phyloP scores from a whole-genome alignment of 2,329 filamentous ascomycete genomes.

The Passalora sequoiae region DNA sequence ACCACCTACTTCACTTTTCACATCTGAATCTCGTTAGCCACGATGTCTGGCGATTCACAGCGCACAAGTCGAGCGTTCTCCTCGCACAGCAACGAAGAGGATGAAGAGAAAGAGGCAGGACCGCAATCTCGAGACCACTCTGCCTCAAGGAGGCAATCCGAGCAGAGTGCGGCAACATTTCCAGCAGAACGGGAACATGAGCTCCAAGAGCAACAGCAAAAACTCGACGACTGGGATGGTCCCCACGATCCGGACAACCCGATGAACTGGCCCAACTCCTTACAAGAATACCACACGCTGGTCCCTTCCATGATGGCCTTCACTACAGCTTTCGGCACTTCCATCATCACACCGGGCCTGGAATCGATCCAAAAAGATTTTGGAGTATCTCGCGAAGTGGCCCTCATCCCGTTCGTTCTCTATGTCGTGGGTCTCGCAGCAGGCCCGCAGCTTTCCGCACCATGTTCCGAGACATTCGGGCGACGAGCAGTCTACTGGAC shows the following conservation, averaged over 20 bases:
- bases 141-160: too few relatives aligned
- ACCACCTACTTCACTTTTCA: too few relatives aligned
- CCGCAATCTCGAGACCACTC: too few relatives aligned
- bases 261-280: conserved; percentile 47
- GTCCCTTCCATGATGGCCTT: conserved; percentile 32
- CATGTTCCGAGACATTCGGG: conserved; percentile 38
- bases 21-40: too few relatives aligned
- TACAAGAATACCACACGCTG: conserved; percentile 40
- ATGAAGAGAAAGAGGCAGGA: too few relatives aligned
- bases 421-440: conserved; percentile 58
- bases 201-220: too few relatives aligned
- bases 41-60: too few relatives aligned
- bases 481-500: conserved; percentile 50
- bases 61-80: too few relatives aligned
- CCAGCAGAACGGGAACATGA: too few relatives aligned
- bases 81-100: too few relatives aligned
- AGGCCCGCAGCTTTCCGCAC: conserved; percentile 45
- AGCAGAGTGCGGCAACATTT: too few relatives aligned
- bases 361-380: conserved; percentile 49
- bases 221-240: conserved; percentile 21
- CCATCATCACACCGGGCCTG: conserved; percentile 19
- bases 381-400: conserved; percentile 49
- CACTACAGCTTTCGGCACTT: conserved; percentile 34
- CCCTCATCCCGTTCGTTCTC: conserved; percentile 54
- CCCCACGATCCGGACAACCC: conserved; percentile 45